Percentiles rank a stretch among this genome's conserved stretches.
Conservation (phyloP, 1,284 basidiomycete genomes). For the Psilocybe mexicana region DNA sequence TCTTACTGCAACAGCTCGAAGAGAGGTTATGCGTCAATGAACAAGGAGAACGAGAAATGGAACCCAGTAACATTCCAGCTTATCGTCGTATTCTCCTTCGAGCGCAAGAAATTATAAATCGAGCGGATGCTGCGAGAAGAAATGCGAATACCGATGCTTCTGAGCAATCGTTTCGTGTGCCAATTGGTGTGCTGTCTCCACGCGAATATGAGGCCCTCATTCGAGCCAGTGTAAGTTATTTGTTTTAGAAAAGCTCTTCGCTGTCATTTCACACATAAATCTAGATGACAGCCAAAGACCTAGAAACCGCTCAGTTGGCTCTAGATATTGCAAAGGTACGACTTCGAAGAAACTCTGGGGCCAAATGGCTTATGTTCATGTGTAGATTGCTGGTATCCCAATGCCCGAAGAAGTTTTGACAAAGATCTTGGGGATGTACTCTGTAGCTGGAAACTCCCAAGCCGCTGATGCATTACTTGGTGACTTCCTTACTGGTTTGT, state of each 20-base stretch:
- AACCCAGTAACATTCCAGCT: conserved; percentile 10
- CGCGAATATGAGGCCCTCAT: conserved; percentile 56
- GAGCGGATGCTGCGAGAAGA: conserved; percentile 31
- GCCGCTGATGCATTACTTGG: conserved; percentile 49
- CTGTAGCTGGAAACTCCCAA: conserved; percentile 44
- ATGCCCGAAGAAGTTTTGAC: conserved; percentile 44
- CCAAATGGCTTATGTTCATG: background rate
- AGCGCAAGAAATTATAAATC: conserved; percentile 30
- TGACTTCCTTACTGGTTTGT: conserved; percentile 43
- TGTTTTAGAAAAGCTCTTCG: background rate
- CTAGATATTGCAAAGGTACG: conserved; percentile 54
- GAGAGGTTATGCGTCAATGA: conserved; percentile 26
- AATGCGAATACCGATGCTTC: conserved; percentile 18
- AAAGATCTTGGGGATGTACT: conserved; percentile 50
- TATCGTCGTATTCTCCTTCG: conserved; percentile 31
- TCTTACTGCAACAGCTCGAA: conserved; percentile 26
- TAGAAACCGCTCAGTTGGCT: conserved; percentile 33
- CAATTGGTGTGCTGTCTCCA: conserved; percentile 43
- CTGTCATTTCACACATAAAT: conserved; percentile 5
- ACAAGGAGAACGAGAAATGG: conserved; percentile 7
- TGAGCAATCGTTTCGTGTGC: conserved; percentile 24
- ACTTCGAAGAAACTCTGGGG: background rate
- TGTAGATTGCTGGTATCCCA: conserved; percentile 39
- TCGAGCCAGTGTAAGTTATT: conserved; percentile 35
- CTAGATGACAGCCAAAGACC: conserved; percentile 35